Conservation (phyloP, 352 stramenopile species). For the Aphanomyces euteiches region DNA sequence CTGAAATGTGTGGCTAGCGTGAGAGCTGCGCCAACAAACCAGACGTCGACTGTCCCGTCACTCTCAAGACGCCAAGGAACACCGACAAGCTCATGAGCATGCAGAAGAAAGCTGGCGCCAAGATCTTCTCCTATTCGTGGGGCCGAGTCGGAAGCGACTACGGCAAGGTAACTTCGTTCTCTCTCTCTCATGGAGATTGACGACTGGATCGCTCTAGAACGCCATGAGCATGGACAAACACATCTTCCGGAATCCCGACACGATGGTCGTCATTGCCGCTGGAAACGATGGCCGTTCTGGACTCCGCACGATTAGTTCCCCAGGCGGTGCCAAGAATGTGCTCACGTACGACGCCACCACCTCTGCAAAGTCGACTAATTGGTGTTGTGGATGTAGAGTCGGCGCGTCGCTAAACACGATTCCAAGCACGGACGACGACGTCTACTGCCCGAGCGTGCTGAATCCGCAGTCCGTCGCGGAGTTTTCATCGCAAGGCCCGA, state of each 20-base stretch:
- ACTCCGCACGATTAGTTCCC: conserved; percentile 72
- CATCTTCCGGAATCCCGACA: conserved; percentile 80
- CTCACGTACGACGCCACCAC: conserved; percentile 33
- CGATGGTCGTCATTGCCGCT: conserved; percentile 82
- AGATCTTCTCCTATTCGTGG: conserved; percentile 85
- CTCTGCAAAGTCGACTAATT: no score
- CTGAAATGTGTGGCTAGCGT: conserved; percentile 25
- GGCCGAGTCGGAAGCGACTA: conserved; percentile 72
- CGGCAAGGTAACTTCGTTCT: conserved; percentile 36
- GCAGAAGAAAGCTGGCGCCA: conserved; percentile 67
- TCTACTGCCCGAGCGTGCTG: conserved; percentile 53
- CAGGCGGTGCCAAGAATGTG: conserved; percentile 79
- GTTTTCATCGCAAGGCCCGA: conserved; percentile 80
- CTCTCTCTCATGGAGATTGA: no score
- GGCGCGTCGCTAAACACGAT: conserved; percentile 61
- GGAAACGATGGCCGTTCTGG: conserved; percentile 83
- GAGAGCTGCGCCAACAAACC: conserved; percentile 44
- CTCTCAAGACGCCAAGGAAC: conserved; percentile 59
- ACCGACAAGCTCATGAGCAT: conserved; percentile 53
- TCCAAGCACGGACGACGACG: conserved; percentile 46
- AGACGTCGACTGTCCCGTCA: conserved; percentile 45
- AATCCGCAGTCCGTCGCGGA: conserved; percentile 71
- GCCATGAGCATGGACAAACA: conserved; percentile 71
- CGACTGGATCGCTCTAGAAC: conserved; percentile 33
- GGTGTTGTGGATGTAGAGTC: conserved; percentile 32